Conservation (phyloP, 208 protist genomes). For the Trypanosoma avium region DNA sequence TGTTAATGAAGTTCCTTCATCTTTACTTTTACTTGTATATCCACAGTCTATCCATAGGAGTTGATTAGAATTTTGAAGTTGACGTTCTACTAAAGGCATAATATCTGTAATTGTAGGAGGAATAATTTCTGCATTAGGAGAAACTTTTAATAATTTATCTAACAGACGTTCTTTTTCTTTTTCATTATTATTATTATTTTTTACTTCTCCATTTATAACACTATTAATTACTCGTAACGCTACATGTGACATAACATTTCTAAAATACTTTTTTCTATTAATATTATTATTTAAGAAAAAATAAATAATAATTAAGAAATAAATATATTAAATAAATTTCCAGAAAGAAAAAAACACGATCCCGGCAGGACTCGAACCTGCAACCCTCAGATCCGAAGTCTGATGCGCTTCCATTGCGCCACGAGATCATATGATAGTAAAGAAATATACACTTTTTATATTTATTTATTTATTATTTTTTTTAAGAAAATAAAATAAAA, state of each 20-base stretch:
- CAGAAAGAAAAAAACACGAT: constrained; percentile 23
- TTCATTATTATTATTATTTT: not conserved
- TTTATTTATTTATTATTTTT: no score
- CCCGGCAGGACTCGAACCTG: constrained; percentile 71
- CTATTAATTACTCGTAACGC: constrained; percentile 4
- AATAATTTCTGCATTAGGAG: not conserved
- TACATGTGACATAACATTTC: not conserved
- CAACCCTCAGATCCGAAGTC: constrained; percentile 75
- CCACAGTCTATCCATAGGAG: constrained; percentile 13
- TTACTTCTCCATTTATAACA: not conserved
- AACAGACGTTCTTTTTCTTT: not conserved
- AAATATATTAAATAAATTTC: constrained; percentile 1
- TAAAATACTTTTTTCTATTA: not conserved
- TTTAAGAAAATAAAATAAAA: not conserved
- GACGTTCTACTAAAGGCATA: not conserved
- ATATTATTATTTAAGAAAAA: not conserved
- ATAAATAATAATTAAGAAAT: not conserved
- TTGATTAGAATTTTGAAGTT: not conserved
- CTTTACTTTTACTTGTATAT: not conserved
- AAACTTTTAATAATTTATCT: not conserved
- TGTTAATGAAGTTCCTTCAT: constrained; percentile 16
- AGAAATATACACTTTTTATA: no score
- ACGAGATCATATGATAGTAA: no score
- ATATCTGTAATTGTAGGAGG: constrained; percentile 3
- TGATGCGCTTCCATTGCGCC: constrained; percentile 72